Evolutionary conservation across 1,284 basidiomycete genomes (phyloP).

Genomic region (Pyrrhoderma noxium): DNA sequence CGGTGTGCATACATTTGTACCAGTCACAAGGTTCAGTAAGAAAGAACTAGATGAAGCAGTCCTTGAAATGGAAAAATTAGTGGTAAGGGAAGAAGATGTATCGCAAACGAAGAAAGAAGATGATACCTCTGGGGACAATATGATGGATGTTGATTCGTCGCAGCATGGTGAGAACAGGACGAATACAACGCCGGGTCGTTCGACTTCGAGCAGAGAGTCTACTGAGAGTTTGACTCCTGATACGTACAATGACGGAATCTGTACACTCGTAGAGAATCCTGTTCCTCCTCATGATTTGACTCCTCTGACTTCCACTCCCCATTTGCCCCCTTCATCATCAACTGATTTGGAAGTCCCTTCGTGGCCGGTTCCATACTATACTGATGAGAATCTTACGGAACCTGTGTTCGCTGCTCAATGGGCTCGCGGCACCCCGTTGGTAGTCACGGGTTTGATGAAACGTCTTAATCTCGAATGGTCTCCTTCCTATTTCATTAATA

Average conservation of each 20-base stretch:
- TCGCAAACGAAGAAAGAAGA: constrained; percentile 43
- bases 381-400: constrained; percentile 47
- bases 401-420: constrained; percentile 63
- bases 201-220: neutral
- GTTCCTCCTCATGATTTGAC: constrained; percentile 10
- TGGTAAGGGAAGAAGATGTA: constrained; percentile 21
- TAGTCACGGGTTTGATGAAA: constrained; percentile 58
- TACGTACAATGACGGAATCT: constrained; percentile 8
- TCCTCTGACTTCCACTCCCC: constrained; percentile 19
- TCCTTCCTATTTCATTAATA: constrained; percentile 71
- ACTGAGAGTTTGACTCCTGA: constrained; percentile 1
- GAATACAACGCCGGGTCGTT: neutral
- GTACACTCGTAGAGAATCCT: constrained; percentile 10
- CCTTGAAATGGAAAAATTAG: constrained; percentile 54
- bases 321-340: constrained; percentile 7
- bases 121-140: constrained; percentile 33
- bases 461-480: constrained; percentile 71
- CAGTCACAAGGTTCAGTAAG: constrained; percentile 70
- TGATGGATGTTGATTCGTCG: constrained; percentile 5
- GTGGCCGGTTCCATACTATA: constrained; percentile 39
- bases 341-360: constrained; percentile 30
- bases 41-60: constrained; percentile 60
- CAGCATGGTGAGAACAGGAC: neutral
- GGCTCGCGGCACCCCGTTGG: constrained; percentile 65
- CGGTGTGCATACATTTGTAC: constrained; percentile 59